These are phyloP conservation scores for Tribonema minus DNA, from an alignment of 108 stramenopile genomes.

Conservation along the genomic window DNA sequence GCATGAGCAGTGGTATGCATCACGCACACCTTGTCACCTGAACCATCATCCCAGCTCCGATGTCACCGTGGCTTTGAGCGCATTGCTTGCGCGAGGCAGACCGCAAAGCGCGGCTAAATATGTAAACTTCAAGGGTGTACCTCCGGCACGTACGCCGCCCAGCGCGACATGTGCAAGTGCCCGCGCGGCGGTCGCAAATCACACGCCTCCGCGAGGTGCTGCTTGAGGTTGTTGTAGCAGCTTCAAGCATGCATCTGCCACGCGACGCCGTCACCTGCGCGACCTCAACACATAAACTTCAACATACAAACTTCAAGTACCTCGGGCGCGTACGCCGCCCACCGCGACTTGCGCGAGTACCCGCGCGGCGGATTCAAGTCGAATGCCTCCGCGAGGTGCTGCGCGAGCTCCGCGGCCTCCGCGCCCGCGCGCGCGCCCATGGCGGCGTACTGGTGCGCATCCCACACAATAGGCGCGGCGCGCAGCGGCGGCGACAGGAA, in stretches of 20 bases:
- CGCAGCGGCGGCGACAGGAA: slow-evolving; percentile 2
- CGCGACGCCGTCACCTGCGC: no score
- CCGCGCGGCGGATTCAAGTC: slow-evolving; percentile 21
- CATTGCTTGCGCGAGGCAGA: background rate
- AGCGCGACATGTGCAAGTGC: slow-evolving; percentile 4
- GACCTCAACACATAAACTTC: background rate
- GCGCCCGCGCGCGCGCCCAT: slow-evolving; percentile 13
- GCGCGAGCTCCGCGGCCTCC: slow-evolving; percentile 14
- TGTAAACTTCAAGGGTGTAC: no score
- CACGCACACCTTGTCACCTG: background rate
- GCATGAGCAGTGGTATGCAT: no score
- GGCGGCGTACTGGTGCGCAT: slow-evolving; percentile 21
- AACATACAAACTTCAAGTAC: background rate
- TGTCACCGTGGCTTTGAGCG: background rate
- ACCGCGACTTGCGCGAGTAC: slow-evolving; percentile 1
- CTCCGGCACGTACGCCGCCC: background rate
- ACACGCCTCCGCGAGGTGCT: no score
- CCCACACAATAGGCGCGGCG: slow-evolving; percentile 7
- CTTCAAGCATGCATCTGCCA: no score
- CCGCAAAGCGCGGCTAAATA: no score
- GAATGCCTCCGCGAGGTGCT: slow-evolving; percentile 16
- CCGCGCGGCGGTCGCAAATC: background rate
- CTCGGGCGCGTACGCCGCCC: background rate
- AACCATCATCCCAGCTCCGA: background rate
- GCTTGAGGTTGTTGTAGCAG: no score